A percentile compares a stretch with the other conserved stretches of the same genome.
phyloP scores from a whole-genome alignment of 2,329 filamentous ascomycete genomes.

The Colletotrichum tropicicola region DNA sequence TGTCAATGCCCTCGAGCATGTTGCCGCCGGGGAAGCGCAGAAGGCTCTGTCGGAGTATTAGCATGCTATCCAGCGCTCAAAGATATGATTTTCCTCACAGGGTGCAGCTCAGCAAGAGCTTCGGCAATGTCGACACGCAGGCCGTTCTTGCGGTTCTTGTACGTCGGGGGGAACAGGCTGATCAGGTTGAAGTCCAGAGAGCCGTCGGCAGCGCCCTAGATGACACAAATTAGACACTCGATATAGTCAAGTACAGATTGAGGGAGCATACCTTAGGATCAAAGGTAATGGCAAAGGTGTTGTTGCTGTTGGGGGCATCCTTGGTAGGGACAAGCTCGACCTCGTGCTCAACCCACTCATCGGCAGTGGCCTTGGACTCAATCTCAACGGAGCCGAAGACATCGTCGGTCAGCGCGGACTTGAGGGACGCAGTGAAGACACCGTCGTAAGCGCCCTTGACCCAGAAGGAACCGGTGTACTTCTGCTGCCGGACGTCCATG shows the following conservation, averaged over 20 bases:
- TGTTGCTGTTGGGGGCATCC: slow-evolving; percentile 62
- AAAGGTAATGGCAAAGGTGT: slow-evolving; percentile 64
- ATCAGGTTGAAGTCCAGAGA: slow-evolving; percentile 66
- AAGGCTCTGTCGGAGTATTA: slow-evolving; percentile 45
- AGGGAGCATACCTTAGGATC: slow-evolving; percentile 45
- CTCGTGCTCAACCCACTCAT: slow-evolving; percentile 61
- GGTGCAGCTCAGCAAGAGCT: slow-evolving; percentile 60
- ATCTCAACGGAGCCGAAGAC: slow-evolving; percentile 58
- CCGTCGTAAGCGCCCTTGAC: slow-evolving; percentile 59
- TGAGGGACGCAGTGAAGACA: slow-evolving; percentile 55
- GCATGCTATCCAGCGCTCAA: background rate
- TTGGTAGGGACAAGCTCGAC: slow-evolving; percentile 51
- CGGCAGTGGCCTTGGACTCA: slow-evolving; percentile 46
- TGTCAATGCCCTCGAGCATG: slow-evolving; percentile 61
- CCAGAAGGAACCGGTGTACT: slow-evolving; percentile 61
- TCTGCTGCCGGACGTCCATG: slow-evolving; percentile 57
- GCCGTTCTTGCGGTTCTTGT: slow-evolving; percentile 66
- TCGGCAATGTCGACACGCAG: slow-evolving; percentile 64
- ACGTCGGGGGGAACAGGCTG: slow-evolving; percentile 68
- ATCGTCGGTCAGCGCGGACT: slow-evolving; percentile 53
- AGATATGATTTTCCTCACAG: slow-evolving; percentile 42
- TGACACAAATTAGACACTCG: background rate
- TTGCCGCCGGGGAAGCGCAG: slow-evolving; percentile 74
- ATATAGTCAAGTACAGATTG: background rate
- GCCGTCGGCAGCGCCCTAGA: slow-evolving; percentile 44